phyloP scores from a whole-genome alignment of 306 rosid genomes.

The Alnus glutinosa region DNA sequence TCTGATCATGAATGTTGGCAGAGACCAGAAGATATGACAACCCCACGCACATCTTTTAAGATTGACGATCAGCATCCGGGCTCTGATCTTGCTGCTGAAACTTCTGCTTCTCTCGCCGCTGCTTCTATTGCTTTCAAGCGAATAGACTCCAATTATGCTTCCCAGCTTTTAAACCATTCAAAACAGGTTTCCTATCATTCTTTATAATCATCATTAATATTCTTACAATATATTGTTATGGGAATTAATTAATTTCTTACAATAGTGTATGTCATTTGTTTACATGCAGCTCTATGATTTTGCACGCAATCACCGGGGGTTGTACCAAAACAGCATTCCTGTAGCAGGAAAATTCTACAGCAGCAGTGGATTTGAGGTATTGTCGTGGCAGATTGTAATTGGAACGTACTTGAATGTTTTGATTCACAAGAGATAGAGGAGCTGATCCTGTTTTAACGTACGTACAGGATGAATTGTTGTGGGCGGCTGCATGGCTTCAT shows the following conservation, averaged over 20 bases:
- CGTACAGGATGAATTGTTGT: conserved; percentile 3
- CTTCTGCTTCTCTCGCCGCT: conserved; percentile 64
- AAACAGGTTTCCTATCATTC: conserved; percentile 32
- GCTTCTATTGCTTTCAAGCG: conserved; percentile 49
- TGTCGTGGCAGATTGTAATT: neutral
- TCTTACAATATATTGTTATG: neutral
- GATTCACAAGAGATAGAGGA: no score
- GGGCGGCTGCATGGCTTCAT: conserved; percentile 76
- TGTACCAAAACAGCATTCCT: conserved; percentile 44
- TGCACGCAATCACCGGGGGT: conserved; percentile 32
- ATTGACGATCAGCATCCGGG: conserved; percentile 50
- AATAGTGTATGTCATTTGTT: neutral
- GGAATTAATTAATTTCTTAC: neutral
- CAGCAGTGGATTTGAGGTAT: conserved; percentile 68
- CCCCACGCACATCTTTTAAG: conserved; percentile 31
- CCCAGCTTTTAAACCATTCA: conserved; percentile 42
- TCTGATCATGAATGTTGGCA: conserved; percentile 66
- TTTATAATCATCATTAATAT: neutral
- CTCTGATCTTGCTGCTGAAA: conserved; percentile 66
- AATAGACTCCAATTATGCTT: conserved; percentile 23
- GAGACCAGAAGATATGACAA: conserved; percentile 75
- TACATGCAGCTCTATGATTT: conserved; percentile 57
- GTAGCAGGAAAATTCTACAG: conserved; percentile 33
- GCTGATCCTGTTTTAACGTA: no score
- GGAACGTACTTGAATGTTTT: no score